Conservation (phyloP, 164 flowering plant species). For the Buxus sempervirens region DNA sequence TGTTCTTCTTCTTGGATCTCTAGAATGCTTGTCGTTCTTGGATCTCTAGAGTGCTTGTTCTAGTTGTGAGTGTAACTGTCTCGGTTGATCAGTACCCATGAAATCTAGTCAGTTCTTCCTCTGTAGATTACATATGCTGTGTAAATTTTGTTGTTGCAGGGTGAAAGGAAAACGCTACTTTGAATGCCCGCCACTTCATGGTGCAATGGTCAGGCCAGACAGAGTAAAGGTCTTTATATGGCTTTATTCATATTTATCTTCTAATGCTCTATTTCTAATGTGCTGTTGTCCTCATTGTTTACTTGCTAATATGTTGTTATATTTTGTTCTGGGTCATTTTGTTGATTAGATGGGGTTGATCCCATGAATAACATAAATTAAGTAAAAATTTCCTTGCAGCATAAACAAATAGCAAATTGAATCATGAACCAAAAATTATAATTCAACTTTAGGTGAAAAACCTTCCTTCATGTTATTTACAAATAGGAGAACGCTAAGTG, state of each 20-base stretch:
- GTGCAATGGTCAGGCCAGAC: conserved; percentile 87
- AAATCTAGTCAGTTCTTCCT: neutral
- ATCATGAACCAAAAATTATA: too few species aligned
- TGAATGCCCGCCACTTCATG: conserved; percentile 82
- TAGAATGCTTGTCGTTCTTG: neutral
- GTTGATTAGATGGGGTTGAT: neutral
- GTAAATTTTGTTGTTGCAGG: conserved; percentile 32
- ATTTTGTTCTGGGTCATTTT: too few species aligned
- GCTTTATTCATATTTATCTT: neutral
- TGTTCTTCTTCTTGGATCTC: neutral
- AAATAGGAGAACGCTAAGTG: too few species aligned
- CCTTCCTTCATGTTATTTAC: too few species aligned
- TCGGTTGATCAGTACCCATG: neutral
- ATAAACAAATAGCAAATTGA: too few species aligned
- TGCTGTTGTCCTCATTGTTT: neutral
- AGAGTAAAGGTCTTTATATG: conserved; percentile 73
- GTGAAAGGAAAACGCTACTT: conserved; percentile 83
- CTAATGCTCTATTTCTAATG: neutral
- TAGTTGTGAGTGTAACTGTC: neutral
- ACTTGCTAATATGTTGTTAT: neutral
- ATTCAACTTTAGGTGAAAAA: too few species aligned
- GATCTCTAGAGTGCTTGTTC: neutral
- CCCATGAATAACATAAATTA: neutral
- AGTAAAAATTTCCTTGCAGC: too few species aligned
- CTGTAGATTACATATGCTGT: neutral